phyloP scores from a whole-genome alignment of 1,284 basidiomycete species.

The Vanrija humicola region DNA sequence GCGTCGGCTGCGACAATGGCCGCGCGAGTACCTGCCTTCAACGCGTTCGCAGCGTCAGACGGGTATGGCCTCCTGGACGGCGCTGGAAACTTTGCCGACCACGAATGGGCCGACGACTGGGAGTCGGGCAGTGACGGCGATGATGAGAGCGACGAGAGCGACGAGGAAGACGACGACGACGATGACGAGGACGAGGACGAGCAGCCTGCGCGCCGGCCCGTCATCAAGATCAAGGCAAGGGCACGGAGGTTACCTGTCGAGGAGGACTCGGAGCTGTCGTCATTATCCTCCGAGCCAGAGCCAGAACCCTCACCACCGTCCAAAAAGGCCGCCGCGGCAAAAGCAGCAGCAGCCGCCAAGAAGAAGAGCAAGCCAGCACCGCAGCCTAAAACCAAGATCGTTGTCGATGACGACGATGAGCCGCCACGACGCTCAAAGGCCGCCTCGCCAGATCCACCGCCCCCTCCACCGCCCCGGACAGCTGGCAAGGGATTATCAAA shows the following conservation, averaged over 20 bases:
- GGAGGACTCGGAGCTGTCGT: conserved; percentile 34
- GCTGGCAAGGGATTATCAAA: not conserved
- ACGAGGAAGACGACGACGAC: conserved; percentile 22
- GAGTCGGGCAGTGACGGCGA: conserved; percentile 24
- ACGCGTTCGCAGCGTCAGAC: conserved; percentile 43
- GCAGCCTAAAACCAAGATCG: not conserved
- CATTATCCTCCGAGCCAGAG: conserved; percentile 19
- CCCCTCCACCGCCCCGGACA: too few species aligned
- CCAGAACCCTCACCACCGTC: conserved; percentile 8
- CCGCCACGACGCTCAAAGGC: not conserved
- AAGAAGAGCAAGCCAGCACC: conserved; percentile 1
- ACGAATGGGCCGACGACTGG: conserved; percentile 22
- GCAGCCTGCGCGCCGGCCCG: conserved; percentile 3
- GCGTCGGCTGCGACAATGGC: conserved; percentile 32
- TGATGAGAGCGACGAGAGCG: conserved; percentile 27
- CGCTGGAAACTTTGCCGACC: conserved; percentile 18
- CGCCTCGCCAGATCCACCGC: too few species aligned
- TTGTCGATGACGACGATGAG: too few species aligned
- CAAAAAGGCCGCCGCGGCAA: not conserved
- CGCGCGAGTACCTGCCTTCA: conserved; percentile 39
- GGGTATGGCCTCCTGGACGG: conserved; percentile 34
- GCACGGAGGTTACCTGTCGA: conserved; percentile 2
- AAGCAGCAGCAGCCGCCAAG: conserved; percentile 13
- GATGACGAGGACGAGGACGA: conserved; percentile 12
- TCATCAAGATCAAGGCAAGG: conserved; percentile 6